Percentiles rank a stretch among this genome's conserved stretches.
Evolutionary conservation across 2,329 filamentous ascomycete genomes (phyloP).

Genomic region (Metarhizium album): DNA sequence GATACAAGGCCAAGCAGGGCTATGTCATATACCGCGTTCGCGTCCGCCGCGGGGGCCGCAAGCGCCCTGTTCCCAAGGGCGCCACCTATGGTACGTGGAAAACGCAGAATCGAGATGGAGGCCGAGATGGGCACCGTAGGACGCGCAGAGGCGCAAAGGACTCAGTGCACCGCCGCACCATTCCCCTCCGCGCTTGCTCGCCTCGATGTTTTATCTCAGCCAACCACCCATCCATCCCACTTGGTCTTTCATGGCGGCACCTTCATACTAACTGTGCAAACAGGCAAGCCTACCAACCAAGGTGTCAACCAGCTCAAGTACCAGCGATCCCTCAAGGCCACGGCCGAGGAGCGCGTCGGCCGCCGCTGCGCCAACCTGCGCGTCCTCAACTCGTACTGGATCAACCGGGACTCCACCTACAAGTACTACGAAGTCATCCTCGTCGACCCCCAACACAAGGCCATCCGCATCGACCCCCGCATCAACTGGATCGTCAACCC

Average conservation of each 20-base stretch:
- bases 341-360: conserved; percentile 99
- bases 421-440: conserved; percentile 99
- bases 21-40: conserved; percentile 99
- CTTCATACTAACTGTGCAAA: conserved; percentile 10
- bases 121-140: no score
- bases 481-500: conserved; percentile 99
- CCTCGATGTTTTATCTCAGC: no score
- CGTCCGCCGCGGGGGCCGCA: conserved; percentile 97
- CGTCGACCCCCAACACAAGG: conserved; percentile 99
- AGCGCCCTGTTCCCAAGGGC: conserved; percentile 93
- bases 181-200: no score
- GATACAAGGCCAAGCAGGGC: conserved; percentile 99
- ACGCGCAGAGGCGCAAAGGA: no score
- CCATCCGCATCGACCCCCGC: conserved; percentile 95
- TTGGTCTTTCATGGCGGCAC: no score
- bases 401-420: conserved; percentile 99
- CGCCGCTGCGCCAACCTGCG: conserved; percentile 98
- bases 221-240: no score
- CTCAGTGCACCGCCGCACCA: no score
- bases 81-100: conserved; percentile 84
- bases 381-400: conserved; percentile 99
- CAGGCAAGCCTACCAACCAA: conserved; percentile 99
- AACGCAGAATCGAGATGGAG: background rate
- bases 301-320: conserved; percentile 99
- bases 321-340: conserved; percentile 96